Evolutionary conservation across 2,329 filamentous ascomycete genomes (phyloP).

Genomic region (Aspergillus pseudoglaucus): DNA sequence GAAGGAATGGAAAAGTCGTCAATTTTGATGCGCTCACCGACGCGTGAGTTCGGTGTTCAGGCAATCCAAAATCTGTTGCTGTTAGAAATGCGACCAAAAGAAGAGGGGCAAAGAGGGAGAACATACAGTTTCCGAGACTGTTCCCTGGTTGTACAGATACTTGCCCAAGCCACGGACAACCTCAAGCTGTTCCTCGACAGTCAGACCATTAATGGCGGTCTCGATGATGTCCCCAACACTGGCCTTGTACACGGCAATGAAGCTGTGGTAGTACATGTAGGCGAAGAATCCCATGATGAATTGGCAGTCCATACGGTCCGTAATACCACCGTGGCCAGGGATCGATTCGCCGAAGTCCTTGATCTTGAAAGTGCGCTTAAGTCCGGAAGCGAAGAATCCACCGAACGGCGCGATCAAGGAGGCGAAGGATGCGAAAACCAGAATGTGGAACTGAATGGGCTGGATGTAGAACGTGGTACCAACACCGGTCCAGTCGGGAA

Average conservation of each 20-base stretch:
- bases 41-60: slow-evolving; percentile 31
- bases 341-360: slow-evolving; percentile 99
- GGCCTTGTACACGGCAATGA: slow-evolving; percentile 83
- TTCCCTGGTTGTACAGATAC: slow-evolving; percentile 58
- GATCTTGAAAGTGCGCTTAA: slow-evolving; percentile 99
- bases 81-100: slow-evolving; percentile 10
- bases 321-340: slow-evolving; percentile 94
- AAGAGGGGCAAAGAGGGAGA: not conserved
- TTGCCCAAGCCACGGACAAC: slow-evolving; percentile 57
- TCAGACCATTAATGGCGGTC: slow-evolving; percentile 81
- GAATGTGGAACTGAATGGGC: slow-evolving; percentile 89
- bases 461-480: slow-evolving; percentile 68
- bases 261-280: slow-evolving; percentile 97
- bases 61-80: slow-evolving; percentile 30
- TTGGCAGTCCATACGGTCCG: slow-evolving; percentile 98
- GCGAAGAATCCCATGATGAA: slow-evolving; percentile 99
- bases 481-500: slow-evolving; percentile 66
- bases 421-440: slow-evolving; percentile 85
- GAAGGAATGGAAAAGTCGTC: slow-evolving; percentile 8
- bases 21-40: slow-evolving; percentile 14
- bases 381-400: slow-evolving; percentile 93
- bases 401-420: slow-evolving; percentile 96
- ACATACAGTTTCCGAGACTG: slow-evolving; percentile 49
- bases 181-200: slow-evolving; percentile 82
- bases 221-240: slow-evolving; percentile 84